A percentile compares a stretch with the other conserved stretches of the same genome.
Conservation (phyloP, 2,329 filamentous ascomycete species). For the Aspergillus glaucus region DNA sequence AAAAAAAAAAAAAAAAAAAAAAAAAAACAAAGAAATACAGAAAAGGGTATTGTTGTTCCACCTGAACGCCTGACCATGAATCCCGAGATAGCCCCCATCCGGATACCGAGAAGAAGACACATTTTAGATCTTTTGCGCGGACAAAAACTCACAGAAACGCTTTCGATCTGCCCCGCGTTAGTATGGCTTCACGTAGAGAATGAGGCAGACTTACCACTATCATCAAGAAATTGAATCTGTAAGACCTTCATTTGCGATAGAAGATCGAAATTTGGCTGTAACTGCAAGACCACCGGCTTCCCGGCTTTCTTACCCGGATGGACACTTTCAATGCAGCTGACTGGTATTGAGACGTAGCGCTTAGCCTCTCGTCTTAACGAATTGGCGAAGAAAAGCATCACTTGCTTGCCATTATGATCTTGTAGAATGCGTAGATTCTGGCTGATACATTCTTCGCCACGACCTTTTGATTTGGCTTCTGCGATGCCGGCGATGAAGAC, state of each 20-base stretch:
- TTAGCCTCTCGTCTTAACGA: constrained; percentile 36
- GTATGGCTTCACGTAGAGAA: not conserved
- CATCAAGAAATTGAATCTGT: constrained; percentile 34
- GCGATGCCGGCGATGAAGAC: constrained; percentile 38
- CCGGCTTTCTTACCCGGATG: constrained; percentile 35
- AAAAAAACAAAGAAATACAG: not conserved
- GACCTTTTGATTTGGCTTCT: constrained; percentile 39
- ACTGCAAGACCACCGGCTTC: constrained; percentile 29
- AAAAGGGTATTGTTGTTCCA: not conserved
- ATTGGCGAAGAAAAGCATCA: constrained; percentile 38
- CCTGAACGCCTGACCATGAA: not conserved
- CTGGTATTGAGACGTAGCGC: constrained; percentile 36
- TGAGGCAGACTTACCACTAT: constrained; percentile 25
- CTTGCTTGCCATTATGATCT: constrained; percentile 27
- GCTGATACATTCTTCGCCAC: constrained; percentile 41
- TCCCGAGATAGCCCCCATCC: not conserved
- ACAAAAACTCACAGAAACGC: constrained; percentile 26
- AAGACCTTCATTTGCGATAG: constrained; percentile 34
- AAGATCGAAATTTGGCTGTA: constrained; percentile 37
- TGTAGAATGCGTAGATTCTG: constrained; percentile 38
- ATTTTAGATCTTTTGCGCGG: constrained; percentile 4
- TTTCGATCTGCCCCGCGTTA: constrained; percentile 19
- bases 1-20: not conserved
- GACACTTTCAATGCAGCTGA: constrained; percentile 34
- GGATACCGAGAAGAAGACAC: not conserved